Conservation (phyloP, 345 rosid genomes). For the Euphorbia lathyris region DNA sequence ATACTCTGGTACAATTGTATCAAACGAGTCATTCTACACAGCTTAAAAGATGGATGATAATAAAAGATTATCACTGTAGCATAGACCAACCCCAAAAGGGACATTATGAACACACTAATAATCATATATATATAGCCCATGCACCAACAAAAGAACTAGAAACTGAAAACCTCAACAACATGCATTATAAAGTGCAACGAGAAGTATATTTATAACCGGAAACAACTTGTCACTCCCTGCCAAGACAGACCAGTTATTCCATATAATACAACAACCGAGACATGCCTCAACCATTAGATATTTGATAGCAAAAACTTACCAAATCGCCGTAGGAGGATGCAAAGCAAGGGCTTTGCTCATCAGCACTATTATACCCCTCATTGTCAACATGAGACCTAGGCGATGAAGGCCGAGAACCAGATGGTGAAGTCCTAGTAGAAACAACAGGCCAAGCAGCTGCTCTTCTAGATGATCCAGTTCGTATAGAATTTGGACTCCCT, state of each 20-base stretch:
- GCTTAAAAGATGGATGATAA: too few relatives aligned
- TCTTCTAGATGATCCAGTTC: conserved; percentile 64
- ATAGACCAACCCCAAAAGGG: background rate
- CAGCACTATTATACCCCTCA: conserved; percentile 98
- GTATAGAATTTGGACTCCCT: conserved; percentile 51
- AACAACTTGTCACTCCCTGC: background rate
- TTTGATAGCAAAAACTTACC: conserved; percentile 43
- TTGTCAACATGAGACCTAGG: conserved; percentile 87
- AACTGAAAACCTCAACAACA: background rate
- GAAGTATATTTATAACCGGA: background rate
- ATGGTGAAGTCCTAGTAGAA: conserved; percentile 71
- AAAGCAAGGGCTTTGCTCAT: conserved; percentile 80
- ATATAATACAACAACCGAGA: background rate
- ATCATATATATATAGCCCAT: background rate
- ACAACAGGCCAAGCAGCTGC: conserved; percentile 71
- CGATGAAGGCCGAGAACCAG: conserved; percentile 92
- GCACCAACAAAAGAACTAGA: background rate
- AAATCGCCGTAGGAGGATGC: conserved; percentile 64
- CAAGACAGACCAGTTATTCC: background rate
- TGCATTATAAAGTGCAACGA: background rate
- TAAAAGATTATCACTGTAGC: background rate
- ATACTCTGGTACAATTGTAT: background rate
- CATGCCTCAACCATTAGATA: background rate
- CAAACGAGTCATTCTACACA: conserved; percentile 7
- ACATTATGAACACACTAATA: background rate